phyloP scores from a whole-genome alignment of 2,329 filamentous ascomycete genomes.

The Trichoderma sp. region DNA sequence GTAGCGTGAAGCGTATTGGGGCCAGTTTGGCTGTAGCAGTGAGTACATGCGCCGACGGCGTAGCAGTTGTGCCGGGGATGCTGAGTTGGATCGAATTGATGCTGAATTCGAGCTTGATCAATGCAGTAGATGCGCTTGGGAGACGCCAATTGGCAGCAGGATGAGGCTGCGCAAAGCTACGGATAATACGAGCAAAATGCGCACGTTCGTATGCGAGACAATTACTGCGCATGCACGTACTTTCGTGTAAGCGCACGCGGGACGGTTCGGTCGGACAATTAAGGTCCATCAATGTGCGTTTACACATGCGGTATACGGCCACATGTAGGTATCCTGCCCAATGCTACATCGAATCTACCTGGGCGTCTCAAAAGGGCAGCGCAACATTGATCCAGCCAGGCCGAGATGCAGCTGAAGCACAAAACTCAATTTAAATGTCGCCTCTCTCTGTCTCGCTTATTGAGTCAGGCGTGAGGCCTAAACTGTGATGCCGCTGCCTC shows the following conservation, averaged over 20 bases:
- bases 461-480: not conserved
- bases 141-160: not conserved
- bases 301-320: not conserved
- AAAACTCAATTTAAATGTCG: not conserved
- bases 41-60: slow-evolving; percentile 8
- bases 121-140: not conserved
- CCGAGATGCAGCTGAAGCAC: not conserved
- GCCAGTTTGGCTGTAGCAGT: not conserved
- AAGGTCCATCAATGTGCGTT: not conserved
- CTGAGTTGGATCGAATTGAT: not conserved
- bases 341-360: not conserved
- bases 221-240: not conserved
- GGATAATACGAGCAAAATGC: not conserved
- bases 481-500: not conserved
- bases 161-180: not conserved
- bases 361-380: not conserved
- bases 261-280: not conserved
- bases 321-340: not conserved
- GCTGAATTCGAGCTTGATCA: not conserved
- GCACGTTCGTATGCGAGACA: not conserved
- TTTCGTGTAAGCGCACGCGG: not conserved
- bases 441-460: not conserved
- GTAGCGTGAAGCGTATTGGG: not conserved
- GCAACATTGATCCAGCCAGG: not conserved
- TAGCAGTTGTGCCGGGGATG: slow-evolving; percentile 20